A percentile compares a stretch with the other conserved stretches of the same genome.
phyloP scores from a whole-genome alignment of 2,329 filamentous ascomycete genomes.

The Teratosphaeria pseudoeucalypti region DNA sequence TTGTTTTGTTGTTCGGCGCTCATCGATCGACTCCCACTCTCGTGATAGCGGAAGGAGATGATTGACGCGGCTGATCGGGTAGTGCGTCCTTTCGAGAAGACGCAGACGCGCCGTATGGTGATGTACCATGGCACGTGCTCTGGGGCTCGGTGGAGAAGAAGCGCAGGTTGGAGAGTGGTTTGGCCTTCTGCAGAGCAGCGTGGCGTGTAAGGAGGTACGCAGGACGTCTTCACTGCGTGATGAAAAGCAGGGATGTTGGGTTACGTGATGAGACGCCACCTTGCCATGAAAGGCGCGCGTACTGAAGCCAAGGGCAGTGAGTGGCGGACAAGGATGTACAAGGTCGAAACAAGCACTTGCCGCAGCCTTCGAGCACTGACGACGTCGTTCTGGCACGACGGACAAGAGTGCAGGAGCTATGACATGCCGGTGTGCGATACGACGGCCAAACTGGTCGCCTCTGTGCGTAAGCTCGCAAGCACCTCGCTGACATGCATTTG shows the following conservation, averaged over 20 bases:
- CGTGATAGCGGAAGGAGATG: conserved; percentile 40
- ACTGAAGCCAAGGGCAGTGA: conserved; percentile 13
- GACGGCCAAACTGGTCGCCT: conserved; percentile 19
- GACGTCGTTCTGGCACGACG: conserved; percentile 8
- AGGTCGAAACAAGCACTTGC: conserved; percentile 20
- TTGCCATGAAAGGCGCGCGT: conserved; percentile 10
- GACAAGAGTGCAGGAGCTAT: conserved; percentile 21
- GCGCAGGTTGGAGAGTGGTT: conserved; percentile 37
- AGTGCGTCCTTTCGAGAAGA: background rate
- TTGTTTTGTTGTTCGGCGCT: conserved; percentile 42
- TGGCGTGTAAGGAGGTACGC: conserved; percentile 39
- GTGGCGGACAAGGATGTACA: conserved; percentile 6
- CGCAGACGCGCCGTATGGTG: conserved; percentile 39
- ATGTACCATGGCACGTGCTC: conserved; percentile 39
- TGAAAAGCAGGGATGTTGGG: background rate
- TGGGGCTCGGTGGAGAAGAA: conserved; percentile 31
- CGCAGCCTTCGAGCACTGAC: conserved; percentile 7
- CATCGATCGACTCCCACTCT: conserved; percentile 42
- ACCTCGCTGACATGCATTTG: conserved; percentile 44
- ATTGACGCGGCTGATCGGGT: conserved; percentile 57
- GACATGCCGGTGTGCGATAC: conserved; percentile 14
- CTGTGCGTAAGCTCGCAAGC: conserved; percentile 32
- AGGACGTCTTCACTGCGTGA: conserved; percentile 34
- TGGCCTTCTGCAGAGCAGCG: conserved; percentile 28
- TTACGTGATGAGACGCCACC: background rate